Evolutionary conservation across 2,329 filamentous ascomycete species (phyloP).

Genomic region (Monilinia fructicola): DNA sequence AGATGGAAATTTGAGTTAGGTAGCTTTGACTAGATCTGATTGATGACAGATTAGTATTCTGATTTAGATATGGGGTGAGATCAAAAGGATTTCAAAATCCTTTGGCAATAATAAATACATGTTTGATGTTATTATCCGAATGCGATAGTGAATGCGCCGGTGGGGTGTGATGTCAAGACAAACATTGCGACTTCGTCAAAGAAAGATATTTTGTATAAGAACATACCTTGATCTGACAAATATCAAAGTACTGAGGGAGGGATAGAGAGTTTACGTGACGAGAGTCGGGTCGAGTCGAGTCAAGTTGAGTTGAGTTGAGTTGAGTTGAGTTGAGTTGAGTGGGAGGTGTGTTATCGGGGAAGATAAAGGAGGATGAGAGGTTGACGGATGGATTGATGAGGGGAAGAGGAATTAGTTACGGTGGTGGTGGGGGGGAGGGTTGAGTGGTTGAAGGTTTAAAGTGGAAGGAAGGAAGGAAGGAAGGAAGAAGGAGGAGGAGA

Average conservation of each 20-base stretch:
- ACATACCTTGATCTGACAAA: conserved; percentile 19
- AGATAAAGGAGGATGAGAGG: conserved; percentile 21
- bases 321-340: too few relatives aligned
- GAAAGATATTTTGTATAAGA: neutral
- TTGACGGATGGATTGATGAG: conserved; percentile 19
- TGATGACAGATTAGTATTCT: conserved; percentile 1
- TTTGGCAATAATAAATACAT: conserved; percentile 5
- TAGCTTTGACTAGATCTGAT: neutral
- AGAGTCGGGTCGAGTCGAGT: neutral
- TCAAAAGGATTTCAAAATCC: neutral
- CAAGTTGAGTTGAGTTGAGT: neutral
- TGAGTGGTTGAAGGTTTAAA: conserved; percentile 22
- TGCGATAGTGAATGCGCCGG: conserved; percentile 22
- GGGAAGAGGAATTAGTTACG: conserved; percentile 21
- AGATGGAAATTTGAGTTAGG: conserved; percentile 12
- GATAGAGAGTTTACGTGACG: conserved; percentile 11
- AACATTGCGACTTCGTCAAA: conserved; percentile 9
- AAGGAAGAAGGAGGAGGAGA: conserved; percentile 27
- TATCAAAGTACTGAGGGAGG: conserved; percentile 19
- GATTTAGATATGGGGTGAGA: neutral
- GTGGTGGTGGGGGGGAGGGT: conserved; percentile 22
- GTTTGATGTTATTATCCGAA: conserved; percentile 2
- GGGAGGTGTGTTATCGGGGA: conserved; percentile 16
- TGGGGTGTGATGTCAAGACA: neutral
- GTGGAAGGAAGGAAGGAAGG: conserved; percentile 31